Conservation (phyloP, 2,329 filamentous ascomycete species). For the Penicillium sp. region DNA sequence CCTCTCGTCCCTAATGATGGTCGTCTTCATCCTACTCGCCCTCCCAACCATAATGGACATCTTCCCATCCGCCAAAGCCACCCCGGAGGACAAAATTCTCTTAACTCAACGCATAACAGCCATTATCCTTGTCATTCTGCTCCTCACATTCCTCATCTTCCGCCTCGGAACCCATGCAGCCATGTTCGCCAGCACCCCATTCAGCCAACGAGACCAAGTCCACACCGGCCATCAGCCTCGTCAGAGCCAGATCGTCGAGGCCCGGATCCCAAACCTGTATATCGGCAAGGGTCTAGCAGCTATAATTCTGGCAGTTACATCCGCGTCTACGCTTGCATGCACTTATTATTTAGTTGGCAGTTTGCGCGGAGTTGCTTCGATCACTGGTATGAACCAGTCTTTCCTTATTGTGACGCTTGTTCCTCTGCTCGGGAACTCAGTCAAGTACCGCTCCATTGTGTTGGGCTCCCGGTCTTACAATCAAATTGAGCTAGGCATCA, state of each 20-base stretch:
- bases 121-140: constrained; percentile 9
- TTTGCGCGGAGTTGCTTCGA: neutral
- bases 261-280: neutral
- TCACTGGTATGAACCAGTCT: constrained; percentile 5
- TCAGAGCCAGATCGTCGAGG: neutral
- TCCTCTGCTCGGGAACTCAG: constrained; percentile 16
- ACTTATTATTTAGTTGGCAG: constrained; percentile 10
- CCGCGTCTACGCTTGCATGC: constrained; percentile 5
- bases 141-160: constrained; percentile 15
- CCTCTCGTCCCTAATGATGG: constrained; percentile 21
- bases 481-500: constrained; percentile 15
- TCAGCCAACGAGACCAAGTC: neutral
- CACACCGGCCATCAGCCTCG: neutral
- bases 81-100: constrained; percentile 7
- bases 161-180: constrained; percentile 15
- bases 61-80: constrained; percentile 12
- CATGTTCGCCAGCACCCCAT: constrained; percentile 16
- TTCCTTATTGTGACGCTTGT: constrained; percentile 10
- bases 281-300: neutral
- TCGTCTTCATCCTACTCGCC: constrained; percentile 18
- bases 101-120: constrained; percentile 11
- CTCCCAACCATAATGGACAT: constrained; percentile 18
- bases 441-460: constrained; percentile 14
- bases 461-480: neutral
- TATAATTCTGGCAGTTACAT: constrained; percentile 1